A percentile compares a stretch with the other conserved stretches of the same genome.
Conservation (phyloP, 2,329 filamentous ascomycete species). For the Cladosporium sp. region DNA sequence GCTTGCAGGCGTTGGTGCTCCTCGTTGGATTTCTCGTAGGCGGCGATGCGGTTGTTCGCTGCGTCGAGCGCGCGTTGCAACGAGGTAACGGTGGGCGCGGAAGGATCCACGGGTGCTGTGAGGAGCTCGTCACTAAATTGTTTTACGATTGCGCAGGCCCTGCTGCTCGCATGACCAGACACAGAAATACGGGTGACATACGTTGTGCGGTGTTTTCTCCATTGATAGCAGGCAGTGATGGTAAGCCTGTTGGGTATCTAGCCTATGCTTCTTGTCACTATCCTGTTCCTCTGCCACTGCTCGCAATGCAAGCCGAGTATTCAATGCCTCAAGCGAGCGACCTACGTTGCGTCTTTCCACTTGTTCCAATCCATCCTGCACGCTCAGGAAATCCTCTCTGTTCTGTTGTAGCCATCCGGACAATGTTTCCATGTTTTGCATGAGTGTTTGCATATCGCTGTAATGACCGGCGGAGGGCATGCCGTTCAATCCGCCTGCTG, state of each 20-base stretch:
- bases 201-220: conserved; percentile 21
- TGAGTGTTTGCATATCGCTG: conserved; percentile 40
- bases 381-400: conserved; percentile 35
- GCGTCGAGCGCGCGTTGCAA: conserved; percentile 32
- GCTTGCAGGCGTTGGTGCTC: conserved; percentile 32
- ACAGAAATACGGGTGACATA: conserved; percentile 19
- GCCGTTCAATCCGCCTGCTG: conserved; percentile 27
- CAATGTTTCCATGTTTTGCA: conserved; percentile 39
- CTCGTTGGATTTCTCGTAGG: conserved; percentile 30
- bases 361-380: conserved; percentile 36
- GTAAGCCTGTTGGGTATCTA: conserved; percentile 19
- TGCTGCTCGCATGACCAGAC: background rate
- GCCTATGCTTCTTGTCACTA: conserved; percentile 15
- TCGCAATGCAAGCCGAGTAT: conserved; percentile 3
- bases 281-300: conserved; percentile 11
- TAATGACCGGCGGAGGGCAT: conserved; percentile 41
- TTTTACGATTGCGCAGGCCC: background rate
- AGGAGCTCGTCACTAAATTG: conserved; percentile 11
- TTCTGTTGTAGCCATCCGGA: conserved; percentile 39
- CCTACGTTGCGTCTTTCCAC: conserved; percentile 29
- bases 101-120: conserved; percentile 24
- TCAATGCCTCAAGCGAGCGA: conserved; percentile 10
- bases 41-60: conserved; percentile 30
- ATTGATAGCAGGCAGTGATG: conserved; percentile 19
- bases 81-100: conserved; percentile 32